Evolutionary conservation across 2,329 filamentous ascomycete genomes (phyloP).

Genomic region (Sporothrix inflata): DNA sequence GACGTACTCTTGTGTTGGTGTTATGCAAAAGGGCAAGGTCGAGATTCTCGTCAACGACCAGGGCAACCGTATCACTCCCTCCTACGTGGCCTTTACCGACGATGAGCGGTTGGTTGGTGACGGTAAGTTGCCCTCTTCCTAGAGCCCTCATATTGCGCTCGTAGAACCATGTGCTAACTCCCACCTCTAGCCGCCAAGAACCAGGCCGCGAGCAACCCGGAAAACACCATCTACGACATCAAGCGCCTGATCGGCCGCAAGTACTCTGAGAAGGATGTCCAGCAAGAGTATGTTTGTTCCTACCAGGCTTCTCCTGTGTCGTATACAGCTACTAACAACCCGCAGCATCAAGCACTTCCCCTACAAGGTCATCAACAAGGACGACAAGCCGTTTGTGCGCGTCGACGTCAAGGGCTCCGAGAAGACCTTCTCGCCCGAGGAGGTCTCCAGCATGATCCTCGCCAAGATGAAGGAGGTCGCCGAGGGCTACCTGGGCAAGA

Average conservation of each 20-base stretch:
- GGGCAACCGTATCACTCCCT: constrained; percentile 91
- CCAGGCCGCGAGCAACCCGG: constrained; percentile 81
- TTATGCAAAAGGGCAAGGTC: constrained; percentile 94
- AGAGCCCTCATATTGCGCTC: not conserved
- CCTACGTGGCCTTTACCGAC: constrained; percentile 95
- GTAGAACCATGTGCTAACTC: constrained; percentile 1
- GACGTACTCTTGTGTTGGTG: constrained; percentile 87
- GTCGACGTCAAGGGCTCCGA: constrained; percentile 62
- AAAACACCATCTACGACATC: constrained; percentile 76
- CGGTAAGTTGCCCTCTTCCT: constrained; percentile 42
- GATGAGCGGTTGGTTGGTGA: constrained; percentile 97
- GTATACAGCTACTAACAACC: constrained; percentile 19
- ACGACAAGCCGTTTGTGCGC: constrained; percentile 84
- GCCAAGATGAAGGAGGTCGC: constrained; percentile 67
- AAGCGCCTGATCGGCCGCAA: constrained; percentile 90
- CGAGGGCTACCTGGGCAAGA: constrained; percentile 78
- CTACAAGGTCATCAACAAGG: constrained; percentile 88
- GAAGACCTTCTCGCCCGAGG: constrained; percentile 65
- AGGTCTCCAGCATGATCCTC: constrained; percentile 64
- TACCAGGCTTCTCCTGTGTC: too few species aligned
- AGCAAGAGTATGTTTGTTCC: constrained; percentile 69
- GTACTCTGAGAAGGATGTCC: constrained; percentile 81
- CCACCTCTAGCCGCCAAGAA: constrained; percentile 72
- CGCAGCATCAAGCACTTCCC: constrained; percentile 87
- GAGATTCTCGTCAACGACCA: constrained; percentile 96